Conservation (phyloP, 169 alveolate species). For the Plasmodium vivax region DNA sequence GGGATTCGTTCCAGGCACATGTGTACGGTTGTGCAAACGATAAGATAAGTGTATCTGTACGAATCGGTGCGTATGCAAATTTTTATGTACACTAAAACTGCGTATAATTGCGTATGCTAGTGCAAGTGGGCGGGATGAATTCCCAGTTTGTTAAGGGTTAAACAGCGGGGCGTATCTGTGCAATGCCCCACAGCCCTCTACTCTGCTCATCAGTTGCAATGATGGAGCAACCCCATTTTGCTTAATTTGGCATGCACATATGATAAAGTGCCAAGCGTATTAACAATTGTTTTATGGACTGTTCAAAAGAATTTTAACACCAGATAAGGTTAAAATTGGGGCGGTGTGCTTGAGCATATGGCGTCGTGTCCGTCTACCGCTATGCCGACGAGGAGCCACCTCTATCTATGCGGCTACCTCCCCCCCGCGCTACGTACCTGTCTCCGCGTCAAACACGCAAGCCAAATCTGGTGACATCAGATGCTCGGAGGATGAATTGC, state of each 20-base stretch:
- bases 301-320: not conserved
- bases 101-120: not conserved
- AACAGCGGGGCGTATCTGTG: not conserved
- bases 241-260: not conserved
- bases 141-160: not conserved
- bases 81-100: not conserved
- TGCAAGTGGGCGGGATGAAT: not conserved
- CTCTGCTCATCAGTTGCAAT: not conserved
- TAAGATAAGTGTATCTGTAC: not conserved
- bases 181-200: not conserved
- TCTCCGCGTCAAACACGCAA: slow-evolving; percentile 61
- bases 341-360: not conserved
- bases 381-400: too few relatives aligned
- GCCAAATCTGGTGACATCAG: slow-evolving; percentile 61
- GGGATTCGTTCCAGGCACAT: not conserved
- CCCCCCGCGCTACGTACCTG: slow-evolving; percentile 1
- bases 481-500: slow-evolving; percentile 19
- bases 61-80: not conserved
- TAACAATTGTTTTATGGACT: not conserved
- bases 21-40: not conserved
- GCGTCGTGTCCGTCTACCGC: too few relatives aligned
- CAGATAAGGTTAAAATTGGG: not conserved
- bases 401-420: not conserved
- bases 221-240: not conserved
- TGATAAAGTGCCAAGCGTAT: not conserved